Base-by-base conservation (phyloP, 306 rosid species). In the Adenanthera pavonina region DNA sequence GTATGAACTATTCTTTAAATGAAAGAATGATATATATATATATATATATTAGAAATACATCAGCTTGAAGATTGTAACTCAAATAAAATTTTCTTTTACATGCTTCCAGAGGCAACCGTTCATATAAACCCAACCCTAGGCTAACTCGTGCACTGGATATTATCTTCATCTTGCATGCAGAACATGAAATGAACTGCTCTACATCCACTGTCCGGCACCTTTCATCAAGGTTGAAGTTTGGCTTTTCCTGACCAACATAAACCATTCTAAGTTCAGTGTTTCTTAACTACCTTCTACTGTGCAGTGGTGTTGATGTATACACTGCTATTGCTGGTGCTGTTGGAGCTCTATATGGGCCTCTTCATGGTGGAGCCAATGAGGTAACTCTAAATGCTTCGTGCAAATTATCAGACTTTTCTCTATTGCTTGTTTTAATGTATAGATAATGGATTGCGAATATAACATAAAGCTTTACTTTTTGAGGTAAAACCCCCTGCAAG, bases 351-450 rank as follows among this genome's bases (percentile, higher is more conserved):
- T 92, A 92, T 86, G 98, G 97, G 67, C 97, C 98, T 43, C 98
- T 94, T 85, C 98, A 92, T 69, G 98, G 98, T 81, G 98, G 97
- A 75, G 98, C 98, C 17, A 94, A 94, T 89, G 97, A 91, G 98
- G 98, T 94, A 82, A 52, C 62, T 41, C 38, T 33, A 71, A 64
- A 59, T 47, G 34, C 69, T 44, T 79, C 46, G 67, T 52, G 73
- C 72, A 43, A 77, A 62, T 76, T 75, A 8, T 72, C 57, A 34
- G 46, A 59, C 70, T 20, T 84, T 41, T 69, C 57, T 17, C 16
- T 2, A 8, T 64, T 48, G 12, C 72, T 43, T 49, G 36, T 77
- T 81, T 53, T 19, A 57, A 72, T 46, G 36, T 49, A 56, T 40
- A 36, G 33, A 56, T 57, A 57, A 10, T 1, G 19, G 13, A 7